These are phyloP conservation scores for Cordyceps tenuipes DNA, from an alignment of 2,329 filamentous ascomycete genomes.

Conservation along the genomic window DNA sequence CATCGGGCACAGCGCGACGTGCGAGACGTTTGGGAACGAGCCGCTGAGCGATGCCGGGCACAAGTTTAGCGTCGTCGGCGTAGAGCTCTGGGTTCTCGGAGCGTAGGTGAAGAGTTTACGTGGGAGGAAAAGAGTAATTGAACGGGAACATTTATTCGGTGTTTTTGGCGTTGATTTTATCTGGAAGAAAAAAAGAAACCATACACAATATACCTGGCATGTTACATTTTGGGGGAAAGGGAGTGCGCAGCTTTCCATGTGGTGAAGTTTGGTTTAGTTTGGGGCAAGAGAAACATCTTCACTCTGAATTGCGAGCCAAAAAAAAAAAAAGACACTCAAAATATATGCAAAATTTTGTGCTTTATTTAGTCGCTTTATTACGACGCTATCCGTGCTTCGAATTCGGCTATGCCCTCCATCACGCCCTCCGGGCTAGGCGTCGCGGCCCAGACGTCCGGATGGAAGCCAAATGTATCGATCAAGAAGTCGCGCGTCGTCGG, in stretches of 20 bases:
- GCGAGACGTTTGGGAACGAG: slow-evolving; percentile 92
- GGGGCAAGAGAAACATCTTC: neutral
- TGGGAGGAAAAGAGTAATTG: neutral
- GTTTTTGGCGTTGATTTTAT: neutral
- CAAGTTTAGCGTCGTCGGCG: slow-evolving; percentile 84
- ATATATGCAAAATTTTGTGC: neutral
- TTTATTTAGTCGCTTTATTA: neutral
- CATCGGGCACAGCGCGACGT: slow-evolving; percentile 72
- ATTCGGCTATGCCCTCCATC: slow-evolving; percentile 53
- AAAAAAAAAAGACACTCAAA: neutral
- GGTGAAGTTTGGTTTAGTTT: neutral
- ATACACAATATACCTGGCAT: neutral
- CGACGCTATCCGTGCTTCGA: slow-evolving; percentile 8
- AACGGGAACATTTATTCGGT: neutral
- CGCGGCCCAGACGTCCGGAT: slow-evolving; percentile 72
- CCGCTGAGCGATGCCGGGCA: slow-evolving; percentile 84
- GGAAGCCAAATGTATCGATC: slow-evolving; percentile 51
- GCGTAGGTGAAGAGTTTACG: slow-evolving; percentile 18
- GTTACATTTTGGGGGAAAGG: neutral
- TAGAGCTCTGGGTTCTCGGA: slow-evolving; percentile 91
- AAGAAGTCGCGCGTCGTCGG: slow-evolving; percentile 82
- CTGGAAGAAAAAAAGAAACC: neutral
- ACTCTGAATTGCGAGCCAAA: neutral
- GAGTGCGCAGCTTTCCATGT: neutral
- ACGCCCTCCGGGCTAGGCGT: slow-evolving; percentile 78